phyloP scores from a whole-genome alignment of 805 yeast species.

The Hanseniaspora singularis region DNA sequence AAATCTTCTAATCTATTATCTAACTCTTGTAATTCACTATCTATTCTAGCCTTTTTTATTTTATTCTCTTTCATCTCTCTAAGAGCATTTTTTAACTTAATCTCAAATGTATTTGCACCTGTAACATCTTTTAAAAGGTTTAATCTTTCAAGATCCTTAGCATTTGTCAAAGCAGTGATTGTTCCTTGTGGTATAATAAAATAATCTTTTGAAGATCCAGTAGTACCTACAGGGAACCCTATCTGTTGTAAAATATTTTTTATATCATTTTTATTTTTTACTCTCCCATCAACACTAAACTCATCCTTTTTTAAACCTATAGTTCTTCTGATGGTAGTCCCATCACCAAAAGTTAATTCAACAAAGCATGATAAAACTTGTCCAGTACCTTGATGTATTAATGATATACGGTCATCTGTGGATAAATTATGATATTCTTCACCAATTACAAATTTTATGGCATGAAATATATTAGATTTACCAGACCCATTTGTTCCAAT shows the following conservation, averaged over 20 bases:
- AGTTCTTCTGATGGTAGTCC: conserved; percentile 67
- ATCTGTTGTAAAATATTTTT: conserved; percentile 78
- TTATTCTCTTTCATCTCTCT: conserved; percentile 69
- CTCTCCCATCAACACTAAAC: conserved; percentile 67
- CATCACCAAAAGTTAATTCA: conserved; percentile 75
- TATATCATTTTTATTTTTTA: conserved; percentile 69
- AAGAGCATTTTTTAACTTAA: conserved; percentile 61
- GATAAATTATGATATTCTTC: conserved; percentile 80
- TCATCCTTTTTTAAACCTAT: conserved; percentile 90
- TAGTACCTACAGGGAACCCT: conserved; percentile 51
- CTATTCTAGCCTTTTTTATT: conserved; percentile 57
- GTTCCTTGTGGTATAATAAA: conserved; percentile 96
- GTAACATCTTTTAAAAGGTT: conserved; percentile 78
- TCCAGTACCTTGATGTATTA: conserved; percentile 83
- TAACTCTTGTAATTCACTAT: conserved; percentile 57
- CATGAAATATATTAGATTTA: conserved; percentile 88
- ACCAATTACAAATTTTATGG: conserved; percentile 80
- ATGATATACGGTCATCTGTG: conserved; percentile 72
- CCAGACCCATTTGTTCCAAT: conserved; percentile 96
- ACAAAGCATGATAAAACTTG: conserved; percentile 88
- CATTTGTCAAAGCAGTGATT: conserved; percentile 76
- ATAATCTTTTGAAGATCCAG: conserved; percentile 63
- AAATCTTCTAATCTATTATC: conserved; percentile 65
- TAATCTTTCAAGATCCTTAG: conserved; percentile 73
- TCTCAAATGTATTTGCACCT: conserved; percentile 86